Evolutionary conservation across 192 early-diverging fungal species (phyloP), one percentile per base, ranked within the genome.

Genomic region (Phycomyces nitens): DNA sequence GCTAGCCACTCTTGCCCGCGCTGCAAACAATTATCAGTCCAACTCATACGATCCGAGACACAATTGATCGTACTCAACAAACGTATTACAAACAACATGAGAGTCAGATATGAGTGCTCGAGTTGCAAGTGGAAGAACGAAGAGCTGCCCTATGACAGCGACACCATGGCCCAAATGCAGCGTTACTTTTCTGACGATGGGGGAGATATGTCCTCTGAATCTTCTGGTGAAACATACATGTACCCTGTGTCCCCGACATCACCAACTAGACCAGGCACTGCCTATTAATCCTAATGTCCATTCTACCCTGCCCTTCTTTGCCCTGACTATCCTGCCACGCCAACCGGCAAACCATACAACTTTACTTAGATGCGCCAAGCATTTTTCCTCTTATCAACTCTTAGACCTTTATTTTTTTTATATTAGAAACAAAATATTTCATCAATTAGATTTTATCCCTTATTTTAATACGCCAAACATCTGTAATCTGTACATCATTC

Each of bases 61-160:
- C 64, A 70, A 22, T 23, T 69, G 14, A 66, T 66, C 34, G 1
- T 75, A 14, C 56, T 75, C 49, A 75, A 75, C 41, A 70, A 62
- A 22, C 58, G 55, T 39, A 61, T 75, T 24, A 52, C 63, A 16
- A 53, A 66, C 27, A 66, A 55, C 23, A 63, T 59, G 53, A 34
- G 67, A n/a, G 73, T 75, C 5, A 64, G 60, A 47, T 75, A 75
- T 34, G 73, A 75, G 54, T 75, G 73, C 18, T 27, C 43, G 10
- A 60, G 55, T n/a, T 75, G 73, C 53, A 55, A 47, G 26, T 75
- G 73, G 73, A 75, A 57, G 55, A 71, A 71, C 24, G 58, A 59
- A 55, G 39, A 53, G 20, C 15, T 68, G 22, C 66, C 66, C 29
- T 50, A 61, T 42, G 42, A 61, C 43, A 43, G 43, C 44, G 44